Conservation (phyloP, 768 basidiomycete species). For the Leccinum fibrillosum region DNA sequence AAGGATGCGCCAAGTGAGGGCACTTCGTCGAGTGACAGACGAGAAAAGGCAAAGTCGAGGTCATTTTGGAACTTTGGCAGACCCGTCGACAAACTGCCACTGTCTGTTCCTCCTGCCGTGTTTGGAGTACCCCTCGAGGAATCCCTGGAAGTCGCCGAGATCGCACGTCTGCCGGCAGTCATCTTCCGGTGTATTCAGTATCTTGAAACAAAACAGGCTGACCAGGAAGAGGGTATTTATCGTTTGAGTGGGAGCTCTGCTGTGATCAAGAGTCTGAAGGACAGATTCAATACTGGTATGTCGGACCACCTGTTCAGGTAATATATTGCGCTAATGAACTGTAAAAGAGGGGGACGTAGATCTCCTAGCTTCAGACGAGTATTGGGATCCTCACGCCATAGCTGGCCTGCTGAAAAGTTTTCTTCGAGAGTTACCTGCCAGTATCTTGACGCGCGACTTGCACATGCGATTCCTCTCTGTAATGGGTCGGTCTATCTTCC, state of each 20-base stretch:
- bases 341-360: constrained; percentile 91
- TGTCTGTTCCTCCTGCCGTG: constrained; percentile 63
- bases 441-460: constrained; percentile 88
- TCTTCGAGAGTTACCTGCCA: constrained; percentile 89
- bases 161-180: constrained; percentile 89
- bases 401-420: constrained; percentile 92
- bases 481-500: constrained; percentile 64
- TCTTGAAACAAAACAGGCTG: constrained; percentile 89
- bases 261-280: constrained; percentile 90
- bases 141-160: constrained; percentile 82
- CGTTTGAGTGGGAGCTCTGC: constrained; percentile 92
- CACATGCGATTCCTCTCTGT: constrained; percentile 90
- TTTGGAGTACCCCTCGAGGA: constrained; percentile 89
- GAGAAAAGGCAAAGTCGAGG: constrained; percentile 90
- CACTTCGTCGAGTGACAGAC: constrained; percentile 55
- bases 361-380: constrained; percentile 82
- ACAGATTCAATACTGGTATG: constrained; percentile 88
- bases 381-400: constrained; percentile 97
- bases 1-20: constrained; percentile 58
- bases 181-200: constrained; percentile 96
- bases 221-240: constrained; percentile 97
- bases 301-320: constrained; percentile 8
- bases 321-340: constrained; percentile 5
- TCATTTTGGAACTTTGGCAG: constrained; percentile 92
- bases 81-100: constrained; percentile 42